These are phyloP conservation scores for Aspergillus luchuensis DNA, from an alignment of 2,329 filamentous ascomycete species.

Conservation along the genomic window DNA sequence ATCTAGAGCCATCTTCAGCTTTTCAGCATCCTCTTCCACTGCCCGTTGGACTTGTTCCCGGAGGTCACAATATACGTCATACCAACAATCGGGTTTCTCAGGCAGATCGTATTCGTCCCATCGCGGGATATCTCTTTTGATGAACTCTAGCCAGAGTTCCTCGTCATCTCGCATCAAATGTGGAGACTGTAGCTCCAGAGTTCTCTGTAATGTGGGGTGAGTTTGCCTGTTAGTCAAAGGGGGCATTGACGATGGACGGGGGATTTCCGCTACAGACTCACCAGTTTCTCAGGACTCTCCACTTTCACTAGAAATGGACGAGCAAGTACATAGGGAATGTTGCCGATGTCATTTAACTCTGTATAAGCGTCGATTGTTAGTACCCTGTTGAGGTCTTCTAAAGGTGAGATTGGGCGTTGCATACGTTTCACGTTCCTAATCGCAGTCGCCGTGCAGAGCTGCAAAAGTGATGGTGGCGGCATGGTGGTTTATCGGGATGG, in stretches of 20 bases:
- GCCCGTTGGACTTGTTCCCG: conserved; percentile 60
- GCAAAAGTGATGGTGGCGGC: conserved; percentile 38
- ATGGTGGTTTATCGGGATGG: conserved; percentile 26
- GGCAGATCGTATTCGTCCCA: conserved; percentile 68
- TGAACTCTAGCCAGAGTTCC: conserved; percentile 78
- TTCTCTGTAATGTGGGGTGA: conserved; percentile 36
- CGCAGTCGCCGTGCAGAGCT: conserved; percentile 39
- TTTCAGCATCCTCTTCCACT: conserved; percentile 60
- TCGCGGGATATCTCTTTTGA: conserved; percentile 72
- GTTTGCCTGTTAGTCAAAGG: conserved; percentile 9
- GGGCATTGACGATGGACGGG: background rate
- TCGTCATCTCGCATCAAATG: conserved; percentile 70
- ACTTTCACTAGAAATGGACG: conserved; percentile 70
- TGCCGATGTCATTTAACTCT: conserved; percentile 70
- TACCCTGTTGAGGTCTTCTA: background rate
- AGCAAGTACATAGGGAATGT: conserved; percentile 67
- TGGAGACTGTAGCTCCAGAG: conserved; percentile 73
- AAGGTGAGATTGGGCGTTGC: conserved; percentile 10
- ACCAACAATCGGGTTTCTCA: conserved; percentile 70
- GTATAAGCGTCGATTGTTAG: conserved; percentile 1
- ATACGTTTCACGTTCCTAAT: conserved; percentile 42
- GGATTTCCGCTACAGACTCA: conserved; percentile 33
- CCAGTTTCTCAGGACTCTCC: conserved; percentile 73
- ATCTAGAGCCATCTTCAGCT: conserved; percentile 59
- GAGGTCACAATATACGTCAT: conserved; percentile 73